Conservation (phyloP, 2,329 filamentous ascomycete species). For the Fusarium ramigenum region DNA sequence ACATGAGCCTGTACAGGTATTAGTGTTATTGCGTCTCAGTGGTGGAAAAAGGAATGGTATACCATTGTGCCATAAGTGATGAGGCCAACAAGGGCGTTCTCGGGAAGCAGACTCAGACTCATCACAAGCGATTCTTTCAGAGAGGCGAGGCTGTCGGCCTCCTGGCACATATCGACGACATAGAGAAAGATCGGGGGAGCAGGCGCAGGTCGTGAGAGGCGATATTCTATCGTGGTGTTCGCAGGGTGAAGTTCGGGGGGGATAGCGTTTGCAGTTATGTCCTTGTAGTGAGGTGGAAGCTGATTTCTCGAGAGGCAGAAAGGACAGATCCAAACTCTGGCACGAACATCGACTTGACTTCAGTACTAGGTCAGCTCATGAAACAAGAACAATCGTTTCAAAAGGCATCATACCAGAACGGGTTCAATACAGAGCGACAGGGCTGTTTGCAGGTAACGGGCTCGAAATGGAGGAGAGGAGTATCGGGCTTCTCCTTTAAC, state of each 20-base stretch:
- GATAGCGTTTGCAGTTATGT: slow-evolving; percentile 84
- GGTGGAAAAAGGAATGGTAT: slow-evolving; percentile 40
- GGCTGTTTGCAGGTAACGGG: slow-evolving; percentile 96
- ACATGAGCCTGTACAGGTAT: slow-evolving; percentile 76
- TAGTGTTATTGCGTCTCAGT: slow-evolving; percentile 7
- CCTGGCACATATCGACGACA: slow-evolving; percentile 88
- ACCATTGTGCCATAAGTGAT: slow-evolving; percentile 96
- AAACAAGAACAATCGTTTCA: too few species aligned
- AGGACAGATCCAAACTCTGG: slow-evolving; percentile 87
- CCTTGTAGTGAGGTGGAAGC: slow-evolving; percentile 87
- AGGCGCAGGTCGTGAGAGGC: slow-evolving; percentile 82
- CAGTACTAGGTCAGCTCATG: slow-evolving; percentile 36
- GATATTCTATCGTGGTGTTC: slow-evolving; percentile 92
- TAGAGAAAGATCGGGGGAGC: slow-evolving; percentile 87
- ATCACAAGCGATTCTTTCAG: slow-evolving; percentile 88
- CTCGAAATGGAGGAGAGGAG: slow-evolving; percentile 91
- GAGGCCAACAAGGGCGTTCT: slow-evolving; percentile 82
- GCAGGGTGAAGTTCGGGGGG: slow-evolving; percentile 83
- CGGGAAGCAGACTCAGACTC: slow-evolving; percentile 83
- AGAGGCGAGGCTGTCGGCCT: slow-evolving; percentile 84
- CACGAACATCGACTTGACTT: slow-evolving; percentile 85
- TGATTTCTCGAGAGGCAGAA: slow-evolving; percentile 88
- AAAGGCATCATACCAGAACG: slow-evolving; percentile 78
- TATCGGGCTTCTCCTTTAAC: slow-evolving; percentile 91
- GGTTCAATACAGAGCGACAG: slow-evolving; percentile 94